These are phyloP conservation scores for Periglandula ipomoeae DNA, from an alignment of 2,329 filamentous ascomycete genomes.

Conservation along the genomic window DNA sequence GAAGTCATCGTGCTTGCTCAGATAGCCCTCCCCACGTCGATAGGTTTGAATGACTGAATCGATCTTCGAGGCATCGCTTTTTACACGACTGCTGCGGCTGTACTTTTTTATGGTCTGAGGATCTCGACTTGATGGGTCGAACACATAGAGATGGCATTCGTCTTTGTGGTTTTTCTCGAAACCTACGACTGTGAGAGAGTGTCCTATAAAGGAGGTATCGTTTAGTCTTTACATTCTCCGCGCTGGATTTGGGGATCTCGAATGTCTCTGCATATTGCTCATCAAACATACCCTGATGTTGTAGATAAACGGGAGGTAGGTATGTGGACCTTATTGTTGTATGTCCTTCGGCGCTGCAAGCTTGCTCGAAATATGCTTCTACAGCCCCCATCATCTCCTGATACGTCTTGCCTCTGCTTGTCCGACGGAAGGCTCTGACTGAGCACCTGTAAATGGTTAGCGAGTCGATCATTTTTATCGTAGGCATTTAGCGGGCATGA, in stretches of 20 bases:
- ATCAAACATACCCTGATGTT: constrained; percentile 55
- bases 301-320: constrained; percentile 80
- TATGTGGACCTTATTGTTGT: constrained; percentile 61
- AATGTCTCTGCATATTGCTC: background rate
- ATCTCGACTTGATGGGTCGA: constrained; percentile 77
- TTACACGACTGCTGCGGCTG: constrained; percentile 35
- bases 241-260: background rate
- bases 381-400: constrained; percentile 56
- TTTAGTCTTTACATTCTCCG: background rate
- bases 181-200: constrained; percentile 85
- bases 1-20: constrained; percentile 65
- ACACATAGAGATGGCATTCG: constrained; percentile 64
- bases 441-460: constrained; percentile 38
- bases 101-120: constrained; percentile 53
- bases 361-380: constrained; percentile 64
- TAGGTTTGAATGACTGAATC: constrained; percentile 57
- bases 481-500: too few species aligned
- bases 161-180: constrained; percentile 62
- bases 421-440: constrained; percentile 48
- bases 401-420: constrained; percentile 34
- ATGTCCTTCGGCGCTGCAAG: constrained; percentile 28
- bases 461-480: background rate
- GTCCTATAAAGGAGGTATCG: constrained; percentile 41
- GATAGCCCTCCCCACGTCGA: constrained; percentile 57
- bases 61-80: constrained; percentile 28